These are phyloP conservation scores for Cercospora zeina DNA, from an alignment of 2,329 filamentous ascomycete species.

Conservation along the genomic window DNA sequence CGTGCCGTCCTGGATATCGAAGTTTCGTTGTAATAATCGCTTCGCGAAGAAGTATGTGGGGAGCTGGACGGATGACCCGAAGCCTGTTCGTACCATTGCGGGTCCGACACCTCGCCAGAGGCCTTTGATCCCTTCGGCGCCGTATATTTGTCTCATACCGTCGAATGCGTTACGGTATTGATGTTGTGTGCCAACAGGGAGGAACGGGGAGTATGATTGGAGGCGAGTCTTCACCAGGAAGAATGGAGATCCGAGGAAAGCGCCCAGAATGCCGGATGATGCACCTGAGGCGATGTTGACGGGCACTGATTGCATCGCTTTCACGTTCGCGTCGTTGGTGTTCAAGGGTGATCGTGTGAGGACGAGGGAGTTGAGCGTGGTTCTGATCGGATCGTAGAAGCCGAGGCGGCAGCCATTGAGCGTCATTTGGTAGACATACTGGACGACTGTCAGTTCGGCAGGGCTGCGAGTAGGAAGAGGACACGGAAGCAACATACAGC, in stretches of 20 bases:
- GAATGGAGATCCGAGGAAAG: constrained; percentile 90
- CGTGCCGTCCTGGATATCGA: constrained; percentile 87
- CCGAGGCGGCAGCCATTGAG: constrained; percentile 95
- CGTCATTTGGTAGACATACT: constrained; percentile 93
- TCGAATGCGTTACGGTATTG: constrained; percentile 82
- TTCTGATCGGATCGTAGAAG: constrained; percentile 94
- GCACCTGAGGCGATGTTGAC: constrained; percentile 95
- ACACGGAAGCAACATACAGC: constrained; percentile 56
- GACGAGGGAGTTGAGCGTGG: constrained; percentile 47
- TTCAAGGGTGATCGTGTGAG: constrained; percentile 68
- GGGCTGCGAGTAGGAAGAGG: background rate
- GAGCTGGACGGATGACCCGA: constrained; percentile 91
- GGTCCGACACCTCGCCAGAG: constrained; percentile 88
- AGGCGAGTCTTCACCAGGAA: constrained; percentile 97
- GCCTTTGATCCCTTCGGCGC: constrained; percentile 72
- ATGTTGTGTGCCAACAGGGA: constrained; percentile 96
- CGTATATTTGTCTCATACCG: constrained; percentile 77
- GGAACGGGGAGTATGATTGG: constrained; percentile 88
- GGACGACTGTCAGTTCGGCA: background rate
- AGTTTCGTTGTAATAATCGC: constrained; percentile 74
- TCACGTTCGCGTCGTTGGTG: constrained; percentile 45
- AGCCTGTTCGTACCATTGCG: constrained; percentile 93
- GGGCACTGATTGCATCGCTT: constrained; percentile 70
- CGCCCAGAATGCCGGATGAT: constrained; percentile 83
- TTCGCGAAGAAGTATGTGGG: constrained; percentile 99